These are phyloP conservation scores for Betula pendula DNA, from an alignment of 306 rosid species.

Conservation along the genomic window DNA sequence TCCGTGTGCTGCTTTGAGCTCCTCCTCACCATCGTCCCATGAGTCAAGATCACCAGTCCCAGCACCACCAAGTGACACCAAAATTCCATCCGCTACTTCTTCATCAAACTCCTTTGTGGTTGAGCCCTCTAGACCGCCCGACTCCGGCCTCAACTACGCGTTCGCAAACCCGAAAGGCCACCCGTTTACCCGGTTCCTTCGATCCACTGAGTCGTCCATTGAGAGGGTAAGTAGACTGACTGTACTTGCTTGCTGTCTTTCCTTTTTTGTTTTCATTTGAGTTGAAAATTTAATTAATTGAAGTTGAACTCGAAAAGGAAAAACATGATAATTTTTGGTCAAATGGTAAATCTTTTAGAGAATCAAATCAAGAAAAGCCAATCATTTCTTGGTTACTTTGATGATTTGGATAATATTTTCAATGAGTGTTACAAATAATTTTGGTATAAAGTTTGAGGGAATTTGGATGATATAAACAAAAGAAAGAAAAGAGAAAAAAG, in stretches of 20 bases:
- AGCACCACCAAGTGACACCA: constrained; percentile 25
- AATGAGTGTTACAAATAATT: too few species aligned
- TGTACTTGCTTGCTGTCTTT: background rate
- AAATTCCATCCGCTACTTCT: constrained; percentile 36
- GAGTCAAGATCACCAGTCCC: constrained; percentile 44
- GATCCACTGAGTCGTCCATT: constrained; percentile 67
- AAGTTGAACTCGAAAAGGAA: background rate
- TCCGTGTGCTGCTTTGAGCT: constrained; percentile 53
- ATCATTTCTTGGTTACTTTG: background rate
- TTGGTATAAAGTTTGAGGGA: background rate
- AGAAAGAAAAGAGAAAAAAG: background rate
- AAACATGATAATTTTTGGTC: background rate
- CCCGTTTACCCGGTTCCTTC: constrained; percentile 47
- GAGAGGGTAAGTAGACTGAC: constrained; percentile 63
- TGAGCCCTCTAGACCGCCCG: constrained; percentile 37
- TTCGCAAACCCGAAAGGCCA: constrained; percentile 43
- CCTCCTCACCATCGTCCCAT: constrained; percentile 54
- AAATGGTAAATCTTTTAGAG: background rate
- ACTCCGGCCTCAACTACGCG: constrained; percentile 49
- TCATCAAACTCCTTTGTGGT: constrained; percentile 42
- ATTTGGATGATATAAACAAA: background rate
- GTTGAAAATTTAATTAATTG: background rate
- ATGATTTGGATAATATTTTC: background rate
- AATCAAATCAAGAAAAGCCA: background rate
- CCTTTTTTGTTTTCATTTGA: background rate